Evolutionary conservation across 2,329 filamentous ascomycete genomes (phyloP).

Genomic region (Talaromyces sp.): DNA sequence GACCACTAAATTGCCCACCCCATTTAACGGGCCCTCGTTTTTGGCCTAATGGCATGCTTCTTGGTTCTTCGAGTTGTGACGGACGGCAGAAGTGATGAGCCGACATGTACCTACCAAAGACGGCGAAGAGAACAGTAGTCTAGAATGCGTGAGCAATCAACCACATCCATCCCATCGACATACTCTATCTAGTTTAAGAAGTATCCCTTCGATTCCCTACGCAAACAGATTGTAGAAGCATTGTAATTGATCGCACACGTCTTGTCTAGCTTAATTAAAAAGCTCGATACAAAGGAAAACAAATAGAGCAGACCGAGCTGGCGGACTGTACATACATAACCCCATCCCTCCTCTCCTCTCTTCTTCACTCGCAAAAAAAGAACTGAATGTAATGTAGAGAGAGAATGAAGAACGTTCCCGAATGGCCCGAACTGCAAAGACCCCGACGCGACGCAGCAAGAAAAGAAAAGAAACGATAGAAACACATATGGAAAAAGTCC

Average conservation of each 20-base stretch:
- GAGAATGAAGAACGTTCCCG: constrained; percentile 8
- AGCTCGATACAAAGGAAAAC: constrained; percentile 15
- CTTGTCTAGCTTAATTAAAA: constrained; percentile 15
- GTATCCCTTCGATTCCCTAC: not conserved
- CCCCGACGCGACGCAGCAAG: constrained; percentile 8
- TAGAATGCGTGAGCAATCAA: no score
- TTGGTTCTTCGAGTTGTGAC: no score
- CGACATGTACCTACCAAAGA: no score
- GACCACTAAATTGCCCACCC: no score
- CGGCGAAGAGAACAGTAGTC: no score
- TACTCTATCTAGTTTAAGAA: no score
- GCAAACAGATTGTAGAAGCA: not conserved
- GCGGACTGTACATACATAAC: constrained; percentile 28
- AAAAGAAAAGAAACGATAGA: constrained; percentile 7
- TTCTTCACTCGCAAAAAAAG: constrained; percentile 10
- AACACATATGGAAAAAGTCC: constrained; percentile 18
- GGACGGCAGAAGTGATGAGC: no score
- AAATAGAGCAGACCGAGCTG: constrained; percentile 21
- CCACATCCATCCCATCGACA: no score
- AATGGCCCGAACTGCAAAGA: not conserved
- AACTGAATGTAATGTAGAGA: constrained; percentile 11
- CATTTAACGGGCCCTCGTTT: no score
- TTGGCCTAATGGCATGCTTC: no score
- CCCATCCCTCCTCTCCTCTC: constrained; percentile 14
- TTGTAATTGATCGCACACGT: constrained; percentile 14